Conservation (phyloP, 257 asterid genomes). For the Datura wrightii region DNA sequence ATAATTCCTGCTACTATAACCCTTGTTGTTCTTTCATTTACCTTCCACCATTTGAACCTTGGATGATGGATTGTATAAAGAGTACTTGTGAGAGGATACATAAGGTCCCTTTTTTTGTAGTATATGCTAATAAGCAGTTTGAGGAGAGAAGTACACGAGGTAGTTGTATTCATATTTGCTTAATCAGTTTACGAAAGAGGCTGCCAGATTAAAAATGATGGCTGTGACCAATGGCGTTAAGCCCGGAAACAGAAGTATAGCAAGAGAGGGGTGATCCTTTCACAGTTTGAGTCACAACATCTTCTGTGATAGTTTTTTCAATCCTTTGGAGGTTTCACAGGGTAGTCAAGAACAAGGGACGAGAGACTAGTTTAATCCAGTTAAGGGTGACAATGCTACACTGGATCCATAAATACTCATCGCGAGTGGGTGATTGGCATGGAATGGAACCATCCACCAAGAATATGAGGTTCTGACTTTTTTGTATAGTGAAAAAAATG, state of each 20-base stretch:
- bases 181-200: background rate
- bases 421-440: background rate
- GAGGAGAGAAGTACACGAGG: background rate
- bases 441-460: slow-evolving; percentile 11
- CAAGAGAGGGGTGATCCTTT: background rate
- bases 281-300: background rate
- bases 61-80: background rate
- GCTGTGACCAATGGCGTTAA: background rate
- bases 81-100: background rate
- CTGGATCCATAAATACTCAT: background rate
- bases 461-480: background rate
- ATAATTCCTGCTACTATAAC: background rate
- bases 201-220: background rate
- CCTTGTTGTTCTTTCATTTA: background rate
- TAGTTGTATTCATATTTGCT: background rate
- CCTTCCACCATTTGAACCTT: background rate
- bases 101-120: background rate
- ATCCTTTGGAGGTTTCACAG: background rate
- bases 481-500: background rate
- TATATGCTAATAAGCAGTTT: background rate
- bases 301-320: background rate
- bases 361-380: background rate
- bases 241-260: background rate
- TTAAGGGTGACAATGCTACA: background rate
- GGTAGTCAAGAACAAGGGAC: background rate